phyloP scores from a whole-genome alignment of 345 rosid species.

The Turnera subulata region DNA sequence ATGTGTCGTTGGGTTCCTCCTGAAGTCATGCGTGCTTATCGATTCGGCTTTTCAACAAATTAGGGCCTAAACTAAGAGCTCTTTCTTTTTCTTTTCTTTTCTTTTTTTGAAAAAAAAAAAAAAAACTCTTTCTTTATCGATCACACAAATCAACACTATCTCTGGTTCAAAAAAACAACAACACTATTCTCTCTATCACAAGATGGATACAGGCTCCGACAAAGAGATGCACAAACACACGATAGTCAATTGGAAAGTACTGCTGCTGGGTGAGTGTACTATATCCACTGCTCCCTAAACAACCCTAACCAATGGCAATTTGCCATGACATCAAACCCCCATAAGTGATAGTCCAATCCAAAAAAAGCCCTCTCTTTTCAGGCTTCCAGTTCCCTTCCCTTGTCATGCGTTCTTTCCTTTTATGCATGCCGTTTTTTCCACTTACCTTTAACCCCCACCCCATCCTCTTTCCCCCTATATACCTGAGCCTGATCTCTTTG shows the following conservation, averaged over 20 bases:
- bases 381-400: conserved; percentile 14
- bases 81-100: not conserved
- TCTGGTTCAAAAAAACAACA: not conserved
- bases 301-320: not conserved
- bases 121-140: conserved; percentile 1
- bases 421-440: conserved; percentile 65
- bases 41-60: not conserved
- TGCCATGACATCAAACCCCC: not conserved
- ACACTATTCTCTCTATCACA: not conserved
- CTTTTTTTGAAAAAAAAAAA: no score
- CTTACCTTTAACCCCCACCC: conserved; percentile 2
- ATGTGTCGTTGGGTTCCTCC: not conserved
- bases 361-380: conserved; percentile 1
- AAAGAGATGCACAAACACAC: not conserved
- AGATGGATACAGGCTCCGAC: not conserved
- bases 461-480: conserved; percentile 9
- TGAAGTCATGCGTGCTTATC: not conserved
- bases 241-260: not conserved
- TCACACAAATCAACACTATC: not conserved
- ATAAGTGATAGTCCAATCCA: not conserved
- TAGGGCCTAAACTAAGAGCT: not conserved
- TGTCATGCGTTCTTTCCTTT: conserved; percentile 45
- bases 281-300: not conserved
- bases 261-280: not conserved
- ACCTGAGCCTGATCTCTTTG: conserved; percentile 30